Evolutionary conservation across 2,329 filamentous ascomycete genomes (phyloP).

Genomic region (Dothistroma pini): DNA sequence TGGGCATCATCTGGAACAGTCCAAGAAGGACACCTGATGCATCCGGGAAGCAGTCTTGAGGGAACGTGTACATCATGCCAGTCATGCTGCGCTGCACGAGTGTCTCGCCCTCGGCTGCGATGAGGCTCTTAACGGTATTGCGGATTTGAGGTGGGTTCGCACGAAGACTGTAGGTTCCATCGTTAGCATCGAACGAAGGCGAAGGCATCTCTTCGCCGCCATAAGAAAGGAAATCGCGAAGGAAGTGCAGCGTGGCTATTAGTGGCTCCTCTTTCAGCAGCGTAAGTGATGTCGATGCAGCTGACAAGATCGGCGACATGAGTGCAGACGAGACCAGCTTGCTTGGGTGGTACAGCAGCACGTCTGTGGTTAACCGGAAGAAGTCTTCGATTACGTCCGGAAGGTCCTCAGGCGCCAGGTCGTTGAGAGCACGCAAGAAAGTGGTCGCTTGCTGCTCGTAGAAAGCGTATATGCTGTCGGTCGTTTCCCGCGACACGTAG

Average conservation of each 20-base stretch:
- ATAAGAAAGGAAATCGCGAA: conserved; percentile 87
- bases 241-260: conserved; percentile 85
- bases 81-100: conserved; percentile 87
- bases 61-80: conserved; percentile 99
- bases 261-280: conserved; percentile 90
- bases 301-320: conserved; percentile 78
- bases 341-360: conserved; percentile 86
- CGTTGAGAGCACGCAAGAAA: conserved; percentile 85
- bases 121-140: conserved; percentile 67
- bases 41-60: conserved; percentile 90
- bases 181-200: conserved; percentile 57
- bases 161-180: conserved; percentile 42
- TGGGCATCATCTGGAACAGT: conserved; percentile 81
- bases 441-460: conserved; percentile 90
- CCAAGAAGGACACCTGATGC: conserved; percentile 88
- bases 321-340: conserved; percentile 76
- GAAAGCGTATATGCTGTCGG: conserved; percentile 85
- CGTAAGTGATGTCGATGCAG: conserved; percentile 78
- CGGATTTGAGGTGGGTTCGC: conserved; percentile 66
- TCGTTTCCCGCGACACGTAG: conserved; percentile 74
- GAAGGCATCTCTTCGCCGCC: conserved; percentile 66
- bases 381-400: conserved; percentile 93
- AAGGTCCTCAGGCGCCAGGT: conserved; percentile 71
- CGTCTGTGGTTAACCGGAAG: conserved; percentile 88
- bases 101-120: conserved; percentile 64